These are phyloP conservation scores for Schwanniomyces pseudopolymorphus DNA, from an alignment of 805 yeast genomes.

Conservation along the genomic window DNA sequence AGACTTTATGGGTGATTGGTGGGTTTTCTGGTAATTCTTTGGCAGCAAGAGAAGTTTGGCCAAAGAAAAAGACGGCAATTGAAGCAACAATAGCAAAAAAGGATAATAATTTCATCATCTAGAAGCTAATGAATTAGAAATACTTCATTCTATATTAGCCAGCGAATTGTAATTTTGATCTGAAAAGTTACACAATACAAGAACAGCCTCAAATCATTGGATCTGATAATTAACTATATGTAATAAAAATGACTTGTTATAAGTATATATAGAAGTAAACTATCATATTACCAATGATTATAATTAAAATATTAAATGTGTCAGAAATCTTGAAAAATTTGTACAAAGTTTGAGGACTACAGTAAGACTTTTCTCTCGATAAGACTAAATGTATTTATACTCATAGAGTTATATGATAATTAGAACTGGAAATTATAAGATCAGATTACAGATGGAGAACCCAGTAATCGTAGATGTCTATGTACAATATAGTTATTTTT, in stretches of 20 bases:
- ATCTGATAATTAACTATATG: background rate
- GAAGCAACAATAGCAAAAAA: constrained; percentile 5
- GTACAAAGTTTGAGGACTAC: too few relatives aligned
- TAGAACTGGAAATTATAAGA: background rate
- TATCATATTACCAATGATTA: too few relatives aligned
- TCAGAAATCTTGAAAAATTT: too few relatives aligned
- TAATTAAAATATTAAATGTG: too few relatives aligned
- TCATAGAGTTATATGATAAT: background rate
- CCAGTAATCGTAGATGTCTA: background rate
- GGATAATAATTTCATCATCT: constrained; percentile 16
- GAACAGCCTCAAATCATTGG: background rate
- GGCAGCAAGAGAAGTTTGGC: constrained; percentile 7
- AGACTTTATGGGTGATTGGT: constrained; percentile 73
- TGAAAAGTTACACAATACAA: background rate
- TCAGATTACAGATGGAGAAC: background rate
- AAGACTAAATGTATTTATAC: background rate
- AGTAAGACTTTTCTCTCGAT: background rate
- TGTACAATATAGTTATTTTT: background rate
- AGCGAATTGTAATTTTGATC: background rate
- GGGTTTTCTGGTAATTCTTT: constrained; percentile 40
- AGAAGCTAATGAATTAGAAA: background rate
- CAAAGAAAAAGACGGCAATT: constrained; percentile 8
- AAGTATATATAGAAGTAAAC: too few relatives aligned
- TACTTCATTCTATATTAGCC: background rate
- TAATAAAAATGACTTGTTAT: too few relatives aligned